Conservation (phyloP, 2,329 filamentous ascomycete species). For the Claviceps maximensis region DNA sequence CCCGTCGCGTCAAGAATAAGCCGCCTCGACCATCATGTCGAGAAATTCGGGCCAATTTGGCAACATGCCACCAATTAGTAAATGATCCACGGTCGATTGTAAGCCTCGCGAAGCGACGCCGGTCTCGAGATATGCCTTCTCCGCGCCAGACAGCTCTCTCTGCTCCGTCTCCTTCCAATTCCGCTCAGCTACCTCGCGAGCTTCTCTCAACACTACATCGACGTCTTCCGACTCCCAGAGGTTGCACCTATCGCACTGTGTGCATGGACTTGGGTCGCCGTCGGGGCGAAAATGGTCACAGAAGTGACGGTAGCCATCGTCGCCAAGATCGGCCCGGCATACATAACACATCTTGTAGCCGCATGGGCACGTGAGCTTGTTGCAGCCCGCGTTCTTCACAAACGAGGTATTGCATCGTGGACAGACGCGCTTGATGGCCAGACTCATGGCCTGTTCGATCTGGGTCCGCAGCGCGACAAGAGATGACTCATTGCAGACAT, state of each 20-base stretch:
- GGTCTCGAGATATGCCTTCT: slow-evolving; percentile 44
- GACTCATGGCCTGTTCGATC: slow-evolving; percentile 84
- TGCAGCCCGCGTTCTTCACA: slow-evolving; percentile 88
- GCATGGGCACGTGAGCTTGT: slow-evolving; percentile 90
- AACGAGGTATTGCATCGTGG: slow-evolving; percentile 84
- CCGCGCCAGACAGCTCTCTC: slow-evolving; percentile 38
- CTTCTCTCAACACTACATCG: slow-evolving; percentile 53
- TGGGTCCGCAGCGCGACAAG: slow-evolving; percentile 73
- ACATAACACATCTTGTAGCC: slow-evolving; percentile 98
- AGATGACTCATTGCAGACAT: slow-evolving; percentile 78
- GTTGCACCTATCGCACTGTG: slow-evolving; percentile 69
- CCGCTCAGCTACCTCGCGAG: slow-evolving; percentile 57
- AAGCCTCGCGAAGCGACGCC: slow-evolving; percentile 25
- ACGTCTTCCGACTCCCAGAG: slow-evolving; percentile 65
- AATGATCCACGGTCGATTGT: slow-evolving; percentile 18
- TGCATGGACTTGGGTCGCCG: slow-evolving; percentile 58
- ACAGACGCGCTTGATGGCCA: slow-evolving; percentile 89
- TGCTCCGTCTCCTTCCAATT: slow-evolving; percentile 57
- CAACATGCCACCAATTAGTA: slow-evolving; percentile 20
- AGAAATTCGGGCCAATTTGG: slow-evolving; percentile 30
- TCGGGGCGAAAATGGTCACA: slow-evolving; percentile 87
- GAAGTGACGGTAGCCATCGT: slow-evolving; percentile 83
- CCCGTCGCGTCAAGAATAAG: slow-evolving; percentile 2
- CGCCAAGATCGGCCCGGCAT: slow-evolving; percentile 62
- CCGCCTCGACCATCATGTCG: slow-evolving; percentile 29